Evolutionary conservation across 2,329 filamentous ascomycete genomes (phyloP).

Genomic region (Alternaria burnsii): DNA sequence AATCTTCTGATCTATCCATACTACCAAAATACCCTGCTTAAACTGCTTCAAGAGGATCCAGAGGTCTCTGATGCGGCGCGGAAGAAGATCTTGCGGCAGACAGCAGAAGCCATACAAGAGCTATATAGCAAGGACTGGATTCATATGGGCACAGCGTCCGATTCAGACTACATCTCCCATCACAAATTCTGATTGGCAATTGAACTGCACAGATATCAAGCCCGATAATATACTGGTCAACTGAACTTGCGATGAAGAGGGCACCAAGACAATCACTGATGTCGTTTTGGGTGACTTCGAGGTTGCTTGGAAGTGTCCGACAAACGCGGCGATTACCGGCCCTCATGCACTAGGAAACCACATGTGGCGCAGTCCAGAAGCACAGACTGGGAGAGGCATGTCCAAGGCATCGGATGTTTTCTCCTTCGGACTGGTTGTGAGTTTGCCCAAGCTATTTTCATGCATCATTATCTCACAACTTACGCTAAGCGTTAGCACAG

Average conservation of each 20-base stretch:
- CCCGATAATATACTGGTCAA: constrained; percentile 52
- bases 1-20: constrained; percentile 49
- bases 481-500: constrained; percentile 38
- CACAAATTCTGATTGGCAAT: constrained; percentile 30
- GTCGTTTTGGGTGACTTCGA: constrained; percentile 52
- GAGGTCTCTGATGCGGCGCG: constrained; percentile 40
- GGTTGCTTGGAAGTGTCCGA: constrained; percentile 44
- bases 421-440: constrained; percentile 52
- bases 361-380: constrained; percentile 55
- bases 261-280: constrained; percentile 44
- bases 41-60: constrained; percentile 43
- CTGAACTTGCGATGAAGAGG: constrained; percentile 45
- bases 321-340: constrained; percentile 32
- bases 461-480: constrained; percentile 12
- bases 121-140: constrained; percentile 50
- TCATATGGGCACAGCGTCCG: constrained; percentile 43
- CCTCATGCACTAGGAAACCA: constrained; percentile 48
- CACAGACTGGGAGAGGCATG: constrained; percentile 45
- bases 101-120: constrained; percentile 49
- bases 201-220: constrained; percentile 49
- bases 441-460: constrained; percentile 24
- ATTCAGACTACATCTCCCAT: constrained; percentile 19
- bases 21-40: constrained; percentile 46
- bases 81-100: constrained; percentile 46
- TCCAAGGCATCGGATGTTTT: constrained; percentile 51